A percentile compares a stretch with the other conserved stretches of the same genome.
These are phyloP conservation scores for Albugo candida DNA, from an alignment of 352 stramenopile genomes.

Conservation along the genomic window DNA sequence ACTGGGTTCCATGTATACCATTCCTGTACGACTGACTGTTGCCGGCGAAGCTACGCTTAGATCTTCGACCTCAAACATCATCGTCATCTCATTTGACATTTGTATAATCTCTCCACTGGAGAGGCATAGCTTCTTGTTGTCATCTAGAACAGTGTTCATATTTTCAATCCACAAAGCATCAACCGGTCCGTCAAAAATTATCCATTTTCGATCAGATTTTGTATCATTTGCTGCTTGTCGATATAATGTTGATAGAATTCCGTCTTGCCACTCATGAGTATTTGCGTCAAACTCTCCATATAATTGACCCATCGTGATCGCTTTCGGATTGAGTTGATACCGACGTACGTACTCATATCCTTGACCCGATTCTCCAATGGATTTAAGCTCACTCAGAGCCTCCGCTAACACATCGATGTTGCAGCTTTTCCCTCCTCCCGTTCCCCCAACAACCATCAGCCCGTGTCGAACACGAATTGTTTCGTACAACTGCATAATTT, in stretches of 20 bases:
- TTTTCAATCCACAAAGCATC: slow-evolving; percentile 96
- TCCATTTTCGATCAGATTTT: slow-evolving; percentile 82
- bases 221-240: slow-evolving; percentile 78
- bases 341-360: slow-evolving; percentile 75
- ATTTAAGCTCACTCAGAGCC: slow-evolving; percentile 73
- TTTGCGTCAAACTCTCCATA: slow-evolving; percentile 91
- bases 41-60: slow-evolving; percentile 85
- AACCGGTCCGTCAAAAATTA: slow-evolving; percentile 90
- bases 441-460: slow-evolving; percentile 89
- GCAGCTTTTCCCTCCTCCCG: slow-evolving; percentile 81
- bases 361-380: slow-evolving; percentile 42
- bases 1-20: slow-evolving; percentile 93
- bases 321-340: slow-evolving; percentile 88
- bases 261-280: slow-evolving; percentile 90
- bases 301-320: slow-evolving; percentile 90
- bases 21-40: slow-evolving; percentile 85
- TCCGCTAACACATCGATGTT: slow-evolving; percentile 76
- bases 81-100: slow-evolving; percentile 89
- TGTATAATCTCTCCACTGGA: slow-evolving; percentile 89
- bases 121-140: slow-evolving; percentile 92
- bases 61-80: slow-evolving; percentile 95
- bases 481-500: slow-evolving; percentile 89
- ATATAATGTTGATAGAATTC: slow-evolving; percentile 81
- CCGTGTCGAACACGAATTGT: slow-evolving; percentile 88
- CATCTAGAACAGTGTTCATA: slow-evolving; percentile 94